Base-by-base conservation (phyloP, 805 yeast species). In the Ogataea wickerhamii region DNA sequence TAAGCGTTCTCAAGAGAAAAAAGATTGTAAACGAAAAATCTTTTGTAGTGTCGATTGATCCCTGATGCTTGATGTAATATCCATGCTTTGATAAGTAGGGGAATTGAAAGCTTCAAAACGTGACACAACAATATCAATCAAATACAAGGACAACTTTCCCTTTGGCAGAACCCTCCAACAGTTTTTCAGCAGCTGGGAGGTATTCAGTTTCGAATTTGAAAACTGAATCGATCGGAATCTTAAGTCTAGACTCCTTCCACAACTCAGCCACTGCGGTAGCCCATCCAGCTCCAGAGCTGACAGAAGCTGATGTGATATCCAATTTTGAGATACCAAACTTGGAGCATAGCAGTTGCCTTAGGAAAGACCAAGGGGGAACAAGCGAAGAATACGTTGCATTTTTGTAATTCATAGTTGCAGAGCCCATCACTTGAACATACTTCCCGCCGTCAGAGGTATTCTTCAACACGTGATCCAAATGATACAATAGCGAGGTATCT, bases 81-180 rank as follows among this genome's bases (percentile, higher is more conserved):
- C n/a, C n/a, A n/a, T n/a, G n/a, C n/a, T n/a, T n/a, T n/a, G n/a
- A n/a, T n/a, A n/a, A n/a, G n/a, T n/a, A n/a, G n/a, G n/a, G n/a
- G n/a, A n/a, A n/a, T n/a, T n/a, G n/a, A n/a, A n/a, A n/a, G n/a
- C n/a, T n/a, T n/a, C n/a, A n/a, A n/a, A n/a, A n/a, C n/a, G n/a
- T n/a, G n/a, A n/a, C n/a, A n/a, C n/a, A n/a, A n/a, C n/a, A n/a
- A n/a, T n/a, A n/a, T n/a, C n/a, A 40, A n/a, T 38, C 41, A 27
- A 49, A 35, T 30, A 37, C 42, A 13, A 77, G 38, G n/a, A 87
- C 73, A 34, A 82, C 64, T 57, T 86, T 87, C 25, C 95, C 96
- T 38, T 70, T 74, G 6, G 81, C 78, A 33, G 56, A 63, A 40
- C 75, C 71, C 21, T 67, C 56, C 6, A 55, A 56, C 20, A 82